Conservation (phyloP, 345 rosid genomes). For the Mercurialis annua region DNA sequence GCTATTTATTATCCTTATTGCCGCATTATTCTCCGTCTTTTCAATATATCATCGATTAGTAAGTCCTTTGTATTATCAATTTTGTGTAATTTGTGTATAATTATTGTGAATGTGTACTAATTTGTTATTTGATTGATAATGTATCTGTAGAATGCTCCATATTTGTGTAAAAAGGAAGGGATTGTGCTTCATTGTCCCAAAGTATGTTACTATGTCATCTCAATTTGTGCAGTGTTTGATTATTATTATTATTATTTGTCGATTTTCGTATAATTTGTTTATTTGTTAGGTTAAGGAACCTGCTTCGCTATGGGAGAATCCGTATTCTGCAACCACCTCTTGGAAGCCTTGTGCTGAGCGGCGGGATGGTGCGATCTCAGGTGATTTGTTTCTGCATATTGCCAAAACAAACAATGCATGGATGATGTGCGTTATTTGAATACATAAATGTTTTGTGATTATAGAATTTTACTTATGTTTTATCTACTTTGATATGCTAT, state of each 20-base stretch:
- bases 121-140: constrained; percentile 8
- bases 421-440: too few relatives aligned
- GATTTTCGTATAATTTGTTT: not conserved
- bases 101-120: too few relatives aligned
- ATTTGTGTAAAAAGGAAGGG: constrained; percentile 93
- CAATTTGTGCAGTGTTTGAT: not conserved
- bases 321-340: constrained; percentile 87
- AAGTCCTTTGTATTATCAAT: constrained; percentile 26
- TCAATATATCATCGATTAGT: constrained; percentile 66
- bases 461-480: too few relatives aligned
- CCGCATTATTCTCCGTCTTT: constrained; percentile 66
- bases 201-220: constrained; percentile 42
- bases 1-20: constrained; percentile 43
- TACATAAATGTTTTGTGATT: not conserved
- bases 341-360: constrained; percentile 99
- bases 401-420: too few relatives aligned
- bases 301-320: constrained; percentile 97
- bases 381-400: constrained; percentile 28
- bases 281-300: constrained; percentile 78
- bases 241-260: not conserved
- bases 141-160: constrained; percentile 65
- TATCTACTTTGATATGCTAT: too few relatives aligned
- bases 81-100: not conserved
- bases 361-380: constrained; percentile 70
- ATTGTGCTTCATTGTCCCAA: constrained; percentile 88